Percentiles rank a stretch among this genome's conserved stretches.
Conservation (phyloP, 176 grass and related monocot species). For the Oryza meyeriana region DNA sequence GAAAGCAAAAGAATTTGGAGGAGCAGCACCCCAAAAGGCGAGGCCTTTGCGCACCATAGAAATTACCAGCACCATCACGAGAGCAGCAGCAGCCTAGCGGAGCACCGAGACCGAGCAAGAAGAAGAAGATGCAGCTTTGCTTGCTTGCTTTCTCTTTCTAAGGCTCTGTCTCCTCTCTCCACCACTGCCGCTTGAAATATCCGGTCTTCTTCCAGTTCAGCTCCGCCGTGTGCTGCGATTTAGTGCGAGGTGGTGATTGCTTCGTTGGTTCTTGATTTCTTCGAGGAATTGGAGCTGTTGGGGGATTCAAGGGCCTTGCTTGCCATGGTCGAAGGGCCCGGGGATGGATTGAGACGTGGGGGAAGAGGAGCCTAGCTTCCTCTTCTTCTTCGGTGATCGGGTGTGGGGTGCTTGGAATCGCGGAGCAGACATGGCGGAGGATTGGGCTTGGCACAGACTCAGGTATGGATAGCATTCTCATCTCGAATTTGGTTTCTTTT, state of each 20-base stretch:
- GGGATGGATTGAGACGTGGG: constrained; percentile 60
- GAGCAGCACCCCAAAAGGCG: constrained; percentile 21
- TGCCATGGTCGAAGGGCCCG: constrained; percentile 44
- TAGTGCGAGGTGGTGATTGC: neutral
- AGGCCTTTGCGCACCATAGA: constrained; percentile 40
- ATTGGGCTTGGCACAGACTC: constrained; percentile 7
- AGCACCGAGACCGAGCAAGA: constrained; percentile 31
- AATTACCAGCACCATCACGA: constrained; percentile 34
- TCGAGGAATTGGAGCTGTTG: constrained; percentile 17
- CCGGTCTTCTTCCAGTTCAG: neutral
- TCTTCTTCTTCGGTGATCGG: constrained; percentile 46
- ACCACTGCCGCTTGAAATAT: constrained; percentile 23
- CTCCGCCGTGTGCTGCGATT: constrained; percentile 23
- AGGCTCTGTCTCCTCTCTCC: neutral
- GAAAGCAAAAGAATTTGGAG: constrained; percentile 41
- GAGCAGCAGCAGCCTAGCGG: neutral
- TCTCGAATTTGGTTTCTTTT: neutral
- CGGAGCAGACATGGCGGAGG: constrained; percentile 8
- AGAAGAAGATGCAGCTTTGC: neutral
- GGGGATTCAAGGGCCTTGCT: neutral
- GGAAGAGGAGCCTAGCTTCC: constrained; percentile 46
- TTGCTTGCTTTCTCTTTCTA: neutral
- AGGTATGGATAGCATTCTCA: constrained; percentile 43
- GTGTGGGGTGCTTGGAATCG: constrained; percentile 6
- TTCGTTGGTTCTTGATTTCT: constrained; percentile 5